phyloP scores from a whole-genome alignment of 208 protist genomes.

The Acanthamoeba rhysodes region DNA sequence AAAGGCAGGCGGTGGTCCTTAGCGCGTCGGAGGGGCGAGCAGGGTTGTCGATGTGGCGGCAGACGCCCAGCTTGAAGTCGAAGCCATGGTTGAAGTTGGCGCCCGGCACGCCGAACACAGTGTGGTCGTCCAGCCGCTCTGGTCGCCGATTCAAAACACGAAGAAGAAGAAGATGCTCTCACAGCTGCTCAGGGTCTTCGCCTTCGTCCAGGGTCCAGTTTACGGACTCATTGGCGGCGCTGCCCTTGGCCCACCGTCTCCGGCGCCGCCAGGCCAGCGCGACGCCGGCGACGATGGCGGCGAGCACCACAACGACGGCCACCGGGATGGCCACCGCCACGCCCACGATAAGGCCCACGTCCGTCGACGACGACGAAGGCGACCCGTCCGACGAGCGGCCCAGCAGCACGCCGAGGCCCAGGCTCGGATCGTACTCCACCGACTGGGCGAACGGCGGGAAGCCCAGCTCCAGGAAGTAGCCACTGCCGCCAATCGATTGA shows the following conservation, averaged over 20 bases:
- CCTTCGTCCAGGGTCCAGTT: too few species aligned
- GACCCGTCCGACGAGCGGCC: background rate
- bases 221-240: too few species aligned
- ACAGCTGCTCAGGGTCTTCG: too few species aligned
- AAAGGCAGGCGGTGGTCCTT: too few species aligned
- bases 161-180: too few species aligned
- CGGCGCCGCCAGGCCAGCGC: background rate
- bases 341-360: constrained; percentile 37
- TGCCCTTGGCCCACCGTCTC: background rate
- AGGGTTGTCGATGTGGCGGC: background rate
- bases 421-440: constrained; percentile 5
- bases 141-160: too few species aligned
- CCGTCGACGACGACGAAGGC: background rate
- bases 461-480: background rate
- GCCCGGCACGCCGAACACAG: background rate
- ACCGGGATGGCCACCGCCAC: constrained; percentile 29
- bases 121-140: too few species aligned
- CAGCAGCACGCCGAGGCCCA: constrained; percentile 10
- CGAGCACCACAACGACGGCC: background rate
- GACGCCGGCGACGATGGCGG: background rate
- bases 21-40: too few species aligned
- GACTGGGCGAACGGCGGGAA: background rate
- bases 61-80: background rate
- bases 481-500: background rate
- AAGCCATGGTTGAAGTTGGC: background rate